Evolutionary conservation across 2,329 filamentous ascomycete genomes (phyloP), one percentile per base, ranked within the genome.

Genomic region (Colletotrichum lini): DNA sequence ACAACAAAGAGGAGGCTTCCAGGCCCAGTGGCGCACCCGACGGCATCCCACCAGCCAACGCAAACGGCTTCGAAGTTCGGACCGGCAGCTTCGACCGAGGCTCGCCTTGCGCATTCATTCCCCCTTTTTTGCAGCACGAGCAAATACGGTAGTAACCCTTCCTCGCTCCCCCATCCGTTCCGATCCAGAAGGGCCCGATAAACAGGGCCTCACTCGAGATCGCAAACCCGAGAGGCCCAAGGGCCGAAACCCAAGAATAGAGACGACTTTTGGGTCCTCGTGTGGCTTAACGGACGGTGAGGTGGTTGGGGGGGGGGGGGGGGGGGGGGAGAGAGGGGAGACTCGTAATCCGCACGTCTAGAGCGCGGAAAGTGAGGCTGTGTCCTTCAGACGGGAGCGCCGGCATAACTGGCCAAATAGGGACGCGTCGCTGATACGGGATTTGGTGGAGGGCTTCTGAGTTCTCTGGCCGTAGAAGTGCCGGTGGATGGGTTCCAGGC

Each of bases 281-380:
- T 10, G 23, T 53, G 50, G 23, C 50, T 7, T 6, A 53, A 18
- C 21, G 4, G 50, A 23, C 26, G 26, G 26, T 26, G 26, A 0
- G 26, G 26, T 26, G 26, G 26, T 26, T 26, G 26, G 18, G 26
- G 26, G 16, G 9, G 12, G 2, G 12, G n/a, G n/a, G n/a, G n/a
- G n/a, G 18, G 26, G 26, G 16, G 9, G 12, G 2, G 12, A 26
- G 50, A 53, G 30, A 35, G 30, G 26, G 26, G 30, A 23, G 26
- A 26, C 47, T 60, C 57, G 57, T 60, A 47, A 60, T 60, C 23
- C 57, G 44, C 8, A 13, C n/a, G 62, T 49, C 42, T 47, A 47
- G 62, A 60, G n/a, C 35, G 26, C 26, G 4, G 21, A 5, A 52
- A n/a, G 53, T 49, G 63, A 57, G 53, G 63, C 63, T 59, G 63